These are phyloP conservation scores for Halteria grandinella DNA, from an alignment of 73 alveolate genomes.

Conservation along the genomic window DNA sequence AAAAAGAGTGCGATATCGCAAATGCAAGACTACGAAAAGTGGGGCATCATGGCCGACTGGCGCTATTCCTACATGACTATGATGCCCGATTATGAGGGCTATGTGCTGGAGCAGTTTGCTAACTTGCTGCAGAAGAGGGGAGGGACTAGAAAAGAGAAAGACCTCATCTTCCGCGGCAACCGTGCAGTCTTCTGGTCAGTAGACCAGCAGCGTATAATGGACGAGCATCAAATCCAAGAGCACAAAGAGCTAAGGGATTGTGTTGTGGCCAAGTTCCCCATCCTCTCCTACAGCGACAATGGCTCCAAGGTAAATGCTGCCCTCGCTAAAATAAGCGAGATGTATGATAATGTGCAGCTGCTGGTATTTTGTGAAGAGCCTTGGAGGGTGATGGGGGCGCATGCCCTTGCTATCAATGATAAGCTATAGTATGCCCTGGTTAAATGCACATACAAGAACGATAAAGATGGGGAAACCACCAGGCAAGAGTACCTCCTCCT, in stretches of 20 bases:
- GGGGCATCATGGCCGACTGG: constrained; percentile 76
- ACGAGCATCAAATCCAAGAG: constrained; percentile 47
- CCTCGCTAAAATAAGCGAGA: constrained; percentile 26
- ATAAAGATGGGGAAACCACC: no score
- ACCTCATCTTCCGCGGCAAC: constrained; percentile 31
- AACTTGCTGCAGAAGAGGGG: constrained; percentile 5
- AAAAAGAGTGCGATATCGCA: constrained; percentile 30
- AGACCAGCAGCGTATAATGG: constrained; percentile 52
- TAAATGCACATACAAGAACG: constrained; percentile 9
- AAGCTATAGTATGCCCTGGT: constrained; percentile 38
- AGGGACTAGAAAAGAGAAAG: neutral
- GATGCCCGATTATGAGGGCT: constrained; percentile 60
- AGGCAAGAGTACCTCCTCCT: constrained; percentile 50
- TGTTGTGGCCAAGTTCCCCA: constrained; percentile 32
- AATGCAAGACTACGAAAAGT: constrained; percentile 23
- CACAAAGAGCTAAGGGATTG: constrained; percentile 37
- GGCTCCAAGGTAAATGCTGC: no score
- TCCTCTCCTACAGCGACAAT: constrained; percentile 21
- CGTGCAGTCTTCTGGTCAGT: constrained; percentile 64
- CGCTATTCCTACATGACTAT: constrained; percentile 53
- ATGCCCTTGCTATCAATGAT: constrained; percentile 50
- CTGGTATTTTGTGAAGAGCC: constrained; percentile 55
- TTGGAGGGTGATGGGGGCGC: constrained; percentile 54
- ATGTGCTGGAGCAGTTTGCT: constrained; percentile 48
- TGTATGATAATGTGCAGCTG: constrained; percentile 32